Evolutionary conservation across 768 basidiomycete species (phyloP).

Genomic region (Panaeolus cyanescens): DNA sequence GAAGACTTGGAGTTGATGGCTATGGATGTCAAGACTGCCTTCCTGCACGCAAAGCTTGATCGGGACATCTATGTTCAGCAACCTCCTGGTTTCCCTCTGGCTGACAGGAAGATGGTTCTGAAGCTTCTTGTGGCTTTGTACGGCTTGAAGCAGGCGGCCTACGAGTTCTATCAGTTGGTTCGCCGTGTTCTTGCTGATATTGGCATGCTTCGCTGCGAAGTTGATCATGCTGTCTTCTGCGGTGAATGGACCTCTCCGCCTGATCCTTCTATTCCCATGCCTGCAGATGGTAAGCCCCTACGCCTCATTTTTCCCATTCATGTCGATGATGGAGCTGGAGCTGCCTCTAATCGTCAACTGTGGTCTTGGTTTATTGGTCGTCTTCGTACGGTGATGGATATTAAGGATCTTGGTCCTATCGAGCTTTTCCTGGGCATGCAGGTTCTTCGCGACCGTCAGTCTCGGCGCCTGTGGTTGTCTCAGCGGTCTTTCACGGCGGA

Average conservation of each 20-base stretch:
- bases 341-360: neutral
- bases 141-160: constrained; percentile 33
- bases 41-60: constrained; percentile 16
- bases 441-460: constrained; percentile 21
- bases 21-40: constrained; percentile 25
- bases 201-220: constrained; percentile 17
- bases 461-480: constrained; percentile 18
- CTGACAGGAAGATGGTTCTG: constrained; percentile 11
- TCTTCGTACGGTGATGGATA: neutral
- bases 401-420: neutral
- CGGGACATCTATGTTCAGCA: constrained; percentile 8
- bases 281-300: constrained; percentile 10
- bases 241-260: constrained; percentile 16
- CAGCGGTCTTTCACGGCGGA: constrained; percentile 22
- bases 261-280: constrained; percentile 16
- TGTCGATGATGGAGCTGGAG: constrained; percentile 3
- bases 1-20: constrained; percentile 19
- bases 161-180: constrained; percentile 16
- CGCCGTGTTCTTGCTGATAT: neutral
- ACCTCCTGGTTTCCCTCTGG: constrained; percentile 19
- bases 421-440: too few relatives aligned
- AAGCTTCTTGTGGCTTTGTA: constrained; percentile 27
- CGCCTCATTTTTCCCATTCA: constrained; percentile 6
- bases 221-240: constrained; percentile 27
- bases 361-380: neutral